Conservation (phyloP, 225 moss, liverwort and hornwort species). For the Polytrichum commune region DNA sequence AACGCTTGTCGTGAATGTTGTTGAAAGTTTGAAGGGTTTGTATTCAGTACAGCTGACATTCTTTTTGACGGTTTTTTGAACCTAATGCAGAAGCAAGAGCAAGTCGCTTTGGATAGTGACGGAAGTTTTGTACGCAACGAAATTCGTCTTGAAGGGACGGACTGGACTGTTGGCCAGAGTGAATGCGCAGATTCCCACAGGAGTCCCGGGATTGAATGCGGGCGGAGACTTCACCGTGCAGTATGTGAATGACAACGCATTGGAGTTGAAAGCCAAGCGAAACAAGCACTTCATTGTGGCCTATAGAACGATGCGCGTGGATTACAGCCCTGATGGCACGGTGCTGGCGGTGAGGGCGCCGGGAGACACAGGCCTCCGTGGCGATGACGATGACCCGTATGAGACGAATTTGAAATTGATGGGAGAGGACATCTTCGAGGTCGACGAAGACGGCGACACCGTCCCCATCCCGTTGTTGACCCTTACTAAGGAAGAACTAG, state of each 20-base stretch:
- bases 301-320: slow-evolving; percentile 27
- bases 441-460: slow-evolving; percentile 3
- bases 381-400: slow-evolving; percentile 9
- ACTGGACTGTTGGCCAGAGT: background rate
- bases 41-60: background rate
- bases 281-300: slow-evolving; percentile 19
- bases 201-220: slow-evolving; percentile 4
- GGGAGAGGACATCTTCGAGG: slow-evolving; percentile 20
- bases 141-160: slow-evolving; percentile 9
- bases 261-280: slow-evolving; percentile 13
- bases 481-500: slow-evolving; percentile 6
- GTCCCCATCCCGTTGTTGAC: slow-evolving; percentile 8
- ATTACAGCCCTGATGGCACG: slow-evolving; percentile 15
- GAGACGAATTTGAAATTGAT: slow-evolving; percentile 3
- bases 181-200: background rate
- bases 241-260: background rate
- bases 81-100: background rate
- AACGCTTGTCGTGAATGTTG: no score
- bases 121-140: slow-evolving; percentile 22
- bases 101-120: slow-evolving; percentile 28
- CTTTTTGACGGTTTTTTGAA: background rate
- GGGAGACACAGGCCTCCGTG: slow-evolving; percentile 11
- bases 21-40: no score
- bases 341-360: background rate
- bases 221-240: slow-evolving; percentile 5